Conservation (phyloP, 495 filamentous ascomycete species). For the Aspergillus sclerotiicarbonarius region DNA sequence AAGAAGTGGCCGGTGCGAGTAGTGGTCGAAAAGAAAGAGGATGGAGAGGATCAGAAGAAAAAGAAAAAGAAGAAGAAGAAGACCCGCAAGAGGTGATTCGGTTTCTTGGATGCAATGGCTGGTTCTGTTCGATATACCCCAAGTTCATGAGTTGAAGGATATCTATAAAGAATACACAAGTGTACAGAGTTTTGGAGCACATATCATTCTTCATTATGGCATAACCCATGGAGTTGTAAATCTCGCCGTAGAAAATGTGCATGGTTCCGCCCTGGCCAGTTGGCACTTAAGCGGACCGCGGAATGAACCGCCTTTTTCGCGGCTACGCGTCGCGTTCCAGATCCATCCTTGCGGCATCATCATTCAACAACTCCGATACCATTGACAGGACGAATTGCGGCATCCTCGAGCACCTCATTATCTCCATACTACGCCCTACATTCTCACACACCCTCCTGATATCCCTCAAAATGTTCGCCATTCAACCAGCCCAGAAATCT, state of each 20-base stretch:
- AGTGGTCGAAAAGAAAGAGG: conserved; percentile 38
- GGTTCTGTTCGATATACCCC: conserved; percentile 30
- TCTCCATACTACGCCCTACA: background rate
- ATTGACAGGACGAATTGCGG: too few relatives aligned
- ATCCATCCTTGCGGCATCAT: background rate
- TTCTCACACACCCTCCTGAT: background rate
- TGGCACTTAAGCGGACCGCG: background rate
- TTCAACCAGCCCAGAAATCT: conserved; percentile 30
- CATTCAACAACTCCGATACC: background rate
- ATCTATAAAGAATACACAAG: background rate
- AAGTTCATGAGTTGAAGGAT: conserved; percentile 19
- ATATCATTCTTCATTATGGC: background rate
- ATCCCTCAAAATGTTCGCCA: conserved; percentile 36
- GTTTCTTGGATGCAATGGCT: background rate
- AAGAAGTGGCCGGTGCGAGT: conserved; percentile 56
- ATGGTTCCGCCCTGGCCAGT: background rate
- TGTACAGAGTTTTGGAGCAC: background rate
- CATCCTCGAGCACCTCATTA: background rate
- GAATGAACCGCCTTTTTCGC: background rate
- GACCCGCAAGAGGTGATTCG: conserved; percentile 44
- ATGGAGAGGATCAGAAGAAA: conserved; percentile 40
- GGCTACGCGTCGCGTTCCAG: conserved; percentile 36
- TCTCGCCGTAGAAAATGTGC: background rate
- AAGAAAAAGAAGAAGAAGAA: conserved; percentile 57
- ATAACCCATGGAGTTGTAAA: background rate